These are phyloP conservation scores for Brassica balearica DNA, from an alignment of 441 rosid genomes.

Conservation along the genomic window DNA sequence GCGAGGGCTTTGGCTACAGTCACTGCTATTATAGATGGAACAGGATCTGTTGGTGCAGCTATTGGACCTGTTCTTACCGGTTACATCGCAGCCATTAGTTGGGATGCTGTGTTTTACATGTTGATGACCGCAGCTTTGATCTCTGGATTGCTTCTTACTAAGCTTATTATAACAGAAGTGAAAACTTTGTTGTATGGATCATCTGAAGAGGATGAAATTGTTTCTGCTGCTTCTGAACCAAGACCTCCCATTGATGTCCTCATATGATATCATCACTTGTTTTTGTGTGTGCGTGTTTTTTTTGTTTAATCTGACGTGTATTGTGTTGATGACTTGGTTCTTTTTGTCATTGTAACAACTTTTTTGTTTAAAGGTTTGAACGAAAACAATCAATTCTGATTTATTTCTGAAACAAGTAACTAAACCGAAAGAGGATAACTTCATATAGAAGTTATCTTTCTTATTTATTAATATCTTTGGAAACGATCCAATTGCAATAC, in stretches of 20 bases:
- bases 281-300: not conserved
- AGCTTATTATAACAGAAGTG: slow-evolving; percentile 73
- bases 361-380: slow-evolving; percentile 5
- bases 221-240: slow-evolving; percentile 20
- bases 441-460: slow-evolving; percentile 8
- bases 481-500: not conserved
- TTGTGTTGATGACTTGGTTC: slow-evolving; percentile 20
- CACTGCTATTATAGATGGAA: slow-evolving; percentile 90
- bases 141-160: slow-evolving; percentile 77
- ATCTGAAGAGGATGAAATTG: slow-evolving; percentile 27
- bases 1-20: slow-evolving; percentile 89
- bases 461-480: not conserved
- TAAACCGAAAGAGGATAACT: not conserved
- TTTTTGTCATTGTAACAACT: slow-evolving; percentile 1
- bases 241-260: slow-evolving; percentile 37
- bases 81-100: slow-evolving; percentile 72
- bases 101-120: slow-evolving; percentile 88
- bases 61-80: slow-evolving; percentile 85
- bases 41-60: slow-evolving; percentile 94
- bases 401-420: not conserved
- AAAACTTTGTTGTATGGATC: slow-evolving; percentile 32
- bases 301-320: slow-evolving; percentile 17
- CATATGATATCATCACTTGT: slow-evolving; percentile 11
- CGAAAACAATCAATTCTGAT: not conserved
- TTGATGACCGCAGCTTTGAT: slow-evolving; percentile 79